phyloP scores from a whole-genome alignment of 768 basidiomycete species.

The Paxillus involutus region DNA sequence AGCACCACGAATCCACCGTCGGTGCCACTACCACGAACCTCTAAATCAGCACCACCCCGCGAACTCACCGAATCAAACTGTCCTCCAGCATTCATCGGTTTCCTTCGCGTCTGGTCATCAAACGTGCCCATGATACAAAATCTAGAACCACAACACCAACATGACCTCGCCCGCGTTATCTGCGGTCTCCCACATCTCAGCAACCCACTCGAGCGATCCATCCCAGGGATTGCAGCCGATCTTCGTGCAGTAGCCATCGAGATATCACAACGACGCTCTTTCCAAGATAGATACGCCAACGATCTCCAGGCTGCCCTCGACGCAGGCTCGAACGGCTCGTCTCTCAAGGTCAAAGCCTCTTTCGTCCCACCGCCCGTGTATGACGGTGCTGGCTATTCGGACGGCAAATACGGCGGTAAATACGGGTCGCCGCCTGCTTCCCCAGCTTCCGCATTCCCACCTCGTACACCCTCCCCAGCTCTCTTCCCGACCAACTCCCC shows the following conservation, averaged over 20 bases:
- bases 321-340: constrained; percentile 41
- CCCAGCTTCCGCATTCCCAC: constrained; percentile 30
- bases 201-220: constrained; percentile 36
- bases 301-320: constrained; percentile 83
- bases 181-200: constrained; percentile 55
- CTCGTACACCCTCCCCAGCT: constrained; percentile 50
- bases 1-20: constrained; percentile 76
- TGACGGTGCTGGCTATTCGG: constrained; percentile 32
- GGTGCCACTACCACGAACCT: constrained; percentile 68
- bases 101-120: constrained; percentile 72
- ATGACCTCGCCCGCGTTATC: constrained; percentile 81
- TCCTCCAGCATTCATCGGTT: constrained; percentile 63
- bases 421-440: constrained; percentile 8
- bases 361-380: constrained; percentile 76
- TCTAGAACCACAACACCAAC: constrained; percentile 63
- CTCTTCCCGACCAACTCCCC: constrained; percentile 38
- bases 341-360: constrained; percentile 46
- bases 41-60: constrained; percentile 50
- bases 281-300: constrained; percentile 74
- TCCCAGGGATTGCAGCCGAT: constrained; percentile 73
- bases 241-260: constrained; percentile 85
- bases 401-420: constrained; percentile 13
- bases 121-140: constrained; percentile 64
- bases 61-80: constrained; percentile 70
- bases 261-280: constrained; percentile 79